Evolutionary conservation across 192 early-diverging fungal species (phyloP).

Genomic region (Geosiphon pyriformis): DNA sequence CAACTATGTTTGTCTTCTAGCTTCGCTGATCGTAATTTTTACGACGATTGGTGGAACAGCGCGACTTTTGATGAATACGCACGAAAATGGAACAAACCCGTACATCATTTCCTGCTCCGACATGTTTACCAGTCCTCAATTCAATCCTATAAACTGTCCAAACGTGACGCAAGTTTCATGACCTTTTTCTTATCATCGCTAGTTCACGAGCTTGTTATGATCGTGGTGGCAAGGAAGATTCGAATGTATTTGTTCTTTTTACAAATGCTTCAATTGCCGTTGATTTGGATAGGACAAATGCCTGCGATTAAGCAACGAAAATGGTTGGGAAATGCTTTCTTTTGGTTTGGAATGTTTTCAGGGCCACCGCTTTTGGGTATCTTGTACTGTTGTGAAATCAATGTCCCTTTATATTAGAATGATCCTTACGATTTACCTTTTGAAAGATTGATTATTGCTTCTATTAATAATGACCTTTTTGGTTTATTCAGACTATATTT

Average conservation of each 20-base stretch:
- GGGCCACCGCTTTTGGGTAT: conserved; percentile 79
- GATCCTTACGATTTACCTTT: too few species aligned
- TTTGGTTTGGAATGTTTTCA: conserved; percentile 89
- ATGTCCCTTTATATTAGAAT: too few species aligned
- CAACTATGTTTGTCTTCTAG: conserved; percentile 25
- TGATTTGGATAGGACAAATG: conserved; percentile 67
- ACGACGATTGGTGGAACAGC: conserved; percentile 98
- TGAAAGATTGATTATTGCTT: too few species aligned
- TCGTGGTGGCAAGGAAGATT: conserved; percentile 58
- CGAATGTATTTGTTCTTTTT: conserved; percentile 74
- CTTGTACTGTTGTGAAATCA: conserved; percentile 56
- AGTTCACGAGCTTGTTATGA: conserved; percentile 79
- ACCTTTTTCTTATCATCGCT: conserved; percentile 77
- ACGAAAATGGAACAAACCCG: conserved; percentile 96
- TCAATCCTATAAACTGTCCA: conserved; percentile 60
- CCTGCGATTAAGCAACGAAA: conserved; percentile 54
- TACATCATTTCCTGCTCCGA: conserved; percentile 86
- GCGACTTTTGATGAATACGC: conserved; percentile 88
- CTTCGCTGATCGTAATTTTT: conserved; percentile 96
- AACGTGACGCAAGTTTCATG: conserved; percentile 64
- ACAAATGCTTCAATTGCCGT: conserved; percentile 88
- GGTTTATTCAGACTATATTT: too few species aligned
- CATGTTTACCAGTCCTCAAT: conserved; percentile 87
- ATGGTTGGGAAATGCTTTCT: conserved; percentile 73
- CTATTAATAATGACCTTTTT: too few species aligned